Conservation (phyloP, 2,329 filamentous ascomycete species). For the Trichophaea hybrida region DNA sequence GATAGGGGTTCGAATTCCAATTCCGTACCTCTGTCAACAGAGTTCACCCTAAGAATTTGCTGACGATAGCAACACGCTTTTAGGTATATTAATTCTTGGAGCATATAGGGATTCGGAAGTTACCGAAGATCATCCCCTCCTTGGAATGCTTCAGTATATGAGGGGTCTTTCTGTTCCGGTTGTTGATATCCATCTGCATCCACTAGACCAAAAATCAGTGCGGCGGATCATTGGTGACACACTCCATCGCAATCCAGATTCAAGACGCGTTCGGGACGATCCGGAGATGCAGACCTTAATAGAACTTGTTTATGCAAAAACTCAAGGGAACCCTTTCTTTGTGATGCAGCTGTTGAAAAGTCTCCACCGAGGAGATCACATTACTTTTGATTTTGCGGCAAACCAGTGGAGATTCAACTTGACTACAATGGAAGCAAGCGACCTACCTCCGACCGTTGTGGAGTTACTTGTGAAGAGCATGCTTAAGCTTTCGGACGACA, state of each 20-base stretch:
- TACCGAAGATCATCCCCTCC: constrained; percentile 24
- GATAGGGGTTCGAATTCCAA: constrained; percentile 3
- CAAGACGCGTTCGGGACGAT: constrained; percentile 20
- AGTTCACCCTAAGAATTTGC: neutral
- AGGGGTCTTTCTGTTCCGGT: constrained; percentile 19
- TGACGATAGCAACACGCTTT: neutral
- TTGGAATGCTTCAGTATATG: constrained; percentile 24
- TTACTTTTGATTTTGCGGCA: constrained; percentile 25
- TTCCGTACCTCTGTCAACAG: neutral
- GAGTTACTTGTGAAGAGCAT: constrained; percentile 28
- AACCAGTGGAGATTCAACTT: constrained; percentile 27
- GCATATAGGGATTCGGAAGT: constrained; percentile 27
- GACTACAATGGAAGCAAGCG: constrained; percentile 23
- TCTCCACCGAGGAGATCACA: constrained; percentile 26
- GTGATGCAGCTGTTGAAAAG: constrained; percentile 27
- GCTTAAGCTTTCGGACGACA: constrained; percentile 25
- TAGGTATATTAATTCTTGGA: constrained; percentile 25
- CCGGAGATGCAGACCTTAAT: constrained; percentile 26
- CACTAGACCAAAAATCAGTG: constrained; percentile 27
- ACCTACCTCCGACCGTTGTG: constrained; percentile 26
- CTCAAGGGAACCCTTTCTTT: constrained; percentile 27
- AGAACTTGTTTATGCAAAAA: constrained; percentile 27
- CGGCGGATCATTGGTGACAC: constrained; percentile 27
- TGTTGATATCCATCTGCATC: constrained; percentile 24
- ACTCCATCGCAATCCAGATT: constrained; percentile 22